phyloP scores from a whole-genome alignment of 139 green algal species.

The Chlorella sp. region DNA sequence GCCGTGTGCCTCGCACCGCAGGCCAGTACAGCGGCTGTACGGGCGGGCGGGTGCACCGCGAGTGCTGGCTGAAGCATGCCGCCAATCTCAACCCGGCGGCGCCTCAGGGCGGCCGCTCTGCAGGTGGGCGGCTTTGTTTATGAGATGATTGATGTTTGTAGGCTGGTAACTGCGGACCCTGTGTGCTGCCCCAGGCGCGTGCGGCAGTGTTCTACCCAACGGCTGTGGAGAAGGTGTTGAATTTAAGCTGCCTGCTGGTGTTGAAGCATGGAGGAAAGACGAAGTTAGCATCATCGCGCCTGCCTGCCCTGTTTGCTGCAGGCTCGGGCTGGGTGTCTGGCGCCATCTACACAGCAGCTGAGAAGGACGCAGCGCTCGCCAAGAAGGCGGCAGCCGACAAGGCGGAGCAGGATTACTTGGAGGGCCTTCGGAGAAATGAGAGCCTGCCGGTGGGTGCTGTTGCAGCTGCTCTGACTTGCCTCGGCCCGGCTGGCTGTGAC shows the following conservation, averaged over 20 bases:
- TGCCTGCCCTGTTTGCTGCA: constrained; percentile 16
- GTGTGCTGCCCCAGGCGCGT: background rate
- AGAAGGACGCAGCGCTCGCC: constrained; percentile 28
- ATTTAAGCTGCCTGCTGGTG: no score
- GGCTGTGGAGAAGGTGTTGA: no score
- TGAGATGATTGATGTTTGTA: background rate
- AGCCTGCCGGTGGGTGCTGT: constrained; percentile 29
- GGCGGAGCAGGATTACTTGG: constrained; percentile 3
- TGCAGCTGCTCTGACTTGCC: no score
- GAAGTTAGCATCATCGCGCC: background rate
- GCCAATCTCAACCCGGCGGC: constrained; percentile 23
- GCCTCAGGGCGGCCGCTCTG: background rate
- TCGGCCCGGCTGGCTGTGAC: no score
- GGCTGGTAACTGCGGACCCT: background rate
- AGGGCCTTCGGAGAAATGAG: constrained; percentile 19
- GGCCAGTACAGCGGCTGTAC: background rate
- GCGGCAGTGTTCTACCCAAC: no score
- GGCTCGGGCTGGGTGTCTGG: constrained; percentile 63
- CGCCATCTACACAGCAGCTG: constrained; percentile 31
- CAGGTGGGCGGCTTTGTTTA: background rate
- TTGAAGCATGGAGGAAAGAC: background rate
- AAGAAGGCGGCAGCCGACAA: constrained; percentile 5
- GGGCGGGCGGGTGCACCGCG: background rate
- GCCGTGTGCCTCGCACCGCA: no score
- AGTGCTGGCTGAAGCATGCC: constrained; percentile 53